These are phyloP conservation scores for Ogataea populi-albae DNA, from an alignment of 805 yeast species.

Conservation along the genomic window DNA sequence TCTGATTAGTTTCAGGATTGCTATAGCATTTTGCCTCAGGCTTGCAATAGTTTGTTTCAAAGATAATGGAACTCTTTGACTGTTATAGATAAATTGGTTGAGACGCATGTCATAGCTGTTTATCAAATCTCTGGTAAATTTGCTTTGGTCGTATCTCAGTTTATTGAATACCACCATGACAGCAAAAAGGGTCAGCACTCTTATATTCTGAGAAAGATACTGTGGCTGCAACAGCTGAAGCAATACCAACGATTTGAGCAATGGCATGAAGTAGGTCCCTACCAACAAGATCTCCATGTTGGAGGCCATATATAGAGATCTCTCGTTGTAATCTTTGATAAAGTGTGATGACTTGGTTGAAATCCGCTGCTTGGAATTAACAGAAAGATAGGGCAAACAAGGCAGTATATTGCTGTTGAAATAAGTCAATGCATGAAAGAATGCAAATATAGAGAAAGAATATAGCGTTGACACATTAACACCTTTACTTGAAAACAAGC, in stretches of 20 bases:
- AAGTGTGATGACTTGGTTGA: slow-evolving; percentile 32
- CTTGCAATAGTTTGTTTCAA: slow-evolving; percentile 12
- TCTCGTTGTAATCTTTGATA: slow-evolving; percentile 40
- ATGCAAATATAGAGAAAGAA: slow-evolving; percentile 61
- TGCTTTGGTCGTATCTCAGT: slow-evolving; percentile 56
- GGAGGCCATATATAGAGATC: slow-evolving; percentile 43
- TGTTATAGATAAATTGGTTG: slow-evolving; percentile 34
- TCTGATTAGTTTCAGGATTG: slow-evolving; percentile 13
- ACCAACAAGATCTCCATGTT: slow-evolving; percentile 44
- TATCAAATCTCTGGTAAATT: slow-evolving; percentile 50
- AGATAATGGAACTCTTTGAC: slow-evolving; percentile 36
- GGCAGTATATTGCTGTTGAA: slow-evolving; percentile 54
- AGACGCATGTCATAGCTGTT: slow-evolving; percentile 43
- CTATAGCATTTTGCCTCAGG: slow-evolving; percentile 9
- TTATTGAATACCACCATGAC: slow-evolving; percentile 55
- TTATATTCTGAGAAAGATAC: slow-evolving; percentile 28
- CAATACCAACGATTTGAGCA: slow-evolving; percentile 41
- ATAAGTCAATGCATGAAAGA: slow-evolving; percentile 63
- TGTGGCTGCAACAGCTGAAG: slow-evolving; percentile 31
- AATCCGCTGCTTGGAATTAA: slow-evolving; percentile 26
- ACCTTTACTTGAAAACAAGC: slow-evolving; percentile 31
- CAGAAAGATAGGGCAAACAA: slow-evolving; percentile 37
- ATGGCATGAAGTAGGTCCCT: slow-evolving; percentile 37
- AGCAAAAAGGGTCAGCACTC: slow-evolving; percentile 39
- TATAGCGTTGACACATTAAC: slow-evolving; percentile 41